Percentiles rank a stretch among this genome's conserved stretches.
Evolutionary conservation across 805 yeast genomes (phyloP).

Genomic region (Zygosaccharomyces bisporus): DNA sequence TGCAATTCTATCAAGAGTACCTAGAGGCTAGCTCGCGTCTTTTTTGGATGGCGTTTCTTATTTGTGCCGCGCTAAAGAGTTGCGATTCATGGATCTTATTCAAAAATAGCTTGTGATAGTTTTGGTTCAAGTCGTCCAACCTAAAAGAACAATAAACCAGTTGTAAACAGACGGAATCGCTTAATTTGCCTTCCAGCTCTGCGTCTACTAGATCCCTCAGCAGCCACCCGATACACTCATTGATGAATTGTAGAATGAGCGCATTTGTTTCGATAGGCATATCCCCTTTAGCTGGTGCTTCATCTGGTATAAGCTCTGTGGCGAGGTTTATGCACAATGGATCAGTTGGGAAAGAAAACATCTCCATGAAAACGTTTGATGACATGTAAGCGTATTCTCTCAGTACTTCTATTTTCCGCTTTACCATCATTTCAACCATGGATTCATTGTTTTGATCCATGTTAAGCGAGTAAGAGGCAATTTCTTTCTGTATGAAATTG

Average conservation of each 20-base stretch:
- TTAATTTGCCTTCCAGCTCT: constrained; percentile 39
- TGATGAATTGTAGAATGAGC: constrained; percentile 36
- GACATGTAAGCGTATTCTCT: constrained; percentile 55
- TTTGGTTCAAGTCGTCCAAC: constrained; percentile 44
- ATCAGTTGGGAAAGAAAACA: constrained; percentile 28
- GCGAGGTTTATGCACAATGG: constrained; percentile 20
- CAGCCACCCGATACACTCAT: constrained; percentile 33
- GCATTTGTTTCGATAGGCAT: constrained; percentile 22
- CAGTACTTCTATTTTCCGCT: constrained; percentile 75
- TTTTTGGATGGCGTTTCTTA: constrained; percentile 29
- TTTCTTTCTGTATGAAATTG: constrained; percentile 61
- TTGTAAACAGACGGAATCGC: constrained; percentile 73
- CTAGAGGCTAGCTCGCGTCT: constrained; percentile 34
- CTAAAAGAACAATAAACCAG: constrained; percentile 87
- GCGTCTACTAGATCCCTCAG: constrained; percentile 26
- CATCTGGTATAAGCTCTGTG: constrained; percentile 6
- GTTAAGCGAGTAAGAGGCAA: constrained; percentile 40
- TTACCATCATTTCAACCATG: constrained; percentile 40
- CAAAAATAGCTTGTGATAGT: constrained; percentile 32
- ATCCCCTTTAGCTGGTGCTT: constrained; percentile 1
- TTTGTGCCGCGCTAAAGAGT: constrained; percentile 24
- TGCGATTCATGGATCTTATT: constrained; percentile 28
- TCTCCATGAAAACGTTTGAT: constrained; percentile 24
- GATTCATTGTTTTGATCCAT: constrained; percentile 21
- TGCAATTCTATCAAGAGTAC: constrained; percentile 15